phyloP scores from a whole-genome alignment of 2,329 filamentous ascomycete genomes.

The Aspergillus caelatus region DNA sequence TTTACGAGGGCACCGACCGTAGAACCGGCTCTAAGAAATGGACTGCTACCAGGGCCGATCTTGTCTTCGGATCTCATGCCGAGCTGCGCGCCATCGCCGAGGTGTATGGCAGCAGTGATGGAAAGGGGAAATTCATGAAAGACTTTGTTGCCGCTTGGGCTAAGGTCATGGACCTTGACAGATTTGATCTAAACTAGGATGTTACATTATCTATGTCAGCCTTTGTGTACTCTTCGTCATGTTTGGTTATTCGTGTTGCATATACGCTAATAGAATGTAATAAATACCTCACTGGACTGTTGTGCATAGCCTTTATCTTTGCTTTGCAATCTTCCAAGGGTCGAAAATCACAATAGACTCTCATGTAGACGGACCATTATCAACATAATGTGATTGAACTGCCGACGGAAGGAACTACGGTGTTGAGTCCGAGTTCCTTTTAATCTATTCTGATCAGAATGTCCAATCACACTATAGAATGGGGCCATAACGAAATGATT shows the following conservation, averaged over 20 bases:
- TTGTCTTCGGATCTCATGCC: slow-evolving; percentile 73
- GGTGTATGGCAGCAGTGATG: slow-evolving; percentile 66
- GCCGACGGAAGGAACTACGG: background rate
- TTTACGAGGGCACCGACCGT: slow-evolving; percentile 67
- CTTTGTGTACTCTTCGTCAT: background rate
- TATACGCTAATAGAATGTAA: background rate
- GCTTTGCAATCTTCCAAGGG: background rate
- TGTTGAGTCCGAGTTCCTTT: background rate
- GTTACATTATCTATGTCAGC: background rate
- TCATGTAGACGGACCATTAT: background rate
- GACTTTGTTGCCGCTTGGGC: slow-evolving; percentile 73
- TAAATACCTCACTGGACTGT: background rate
- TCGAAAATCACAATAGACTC: background rate
- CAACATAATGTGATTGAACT: background rate
- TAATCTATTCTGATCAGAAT: background rate
- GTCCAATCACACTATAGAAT: background rate
- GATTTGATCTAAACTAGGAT: slow-evolving; percentile 56
- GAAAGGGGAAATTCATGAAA: slow-evolving; percentile 65
- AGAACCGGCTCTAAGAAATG: slow-evolving; percentile 69
- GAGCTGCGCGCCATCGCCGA: slow-evolving; percentile 73
- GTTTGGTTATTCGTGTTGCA: background rate
- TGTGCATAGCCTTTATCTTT: background rate
- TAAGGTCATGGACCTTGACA: slow-evolving; percentile 75
- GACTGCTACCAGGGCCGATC: slow-evolving; percentile 68
- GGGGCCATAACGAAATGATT: background rate